Evolutionary conservation across 1,284 basidiomycete genomes (phyloP), one percentile per base, ranked within the genome.

Genomic region (Ustilago hordei): DNA sequence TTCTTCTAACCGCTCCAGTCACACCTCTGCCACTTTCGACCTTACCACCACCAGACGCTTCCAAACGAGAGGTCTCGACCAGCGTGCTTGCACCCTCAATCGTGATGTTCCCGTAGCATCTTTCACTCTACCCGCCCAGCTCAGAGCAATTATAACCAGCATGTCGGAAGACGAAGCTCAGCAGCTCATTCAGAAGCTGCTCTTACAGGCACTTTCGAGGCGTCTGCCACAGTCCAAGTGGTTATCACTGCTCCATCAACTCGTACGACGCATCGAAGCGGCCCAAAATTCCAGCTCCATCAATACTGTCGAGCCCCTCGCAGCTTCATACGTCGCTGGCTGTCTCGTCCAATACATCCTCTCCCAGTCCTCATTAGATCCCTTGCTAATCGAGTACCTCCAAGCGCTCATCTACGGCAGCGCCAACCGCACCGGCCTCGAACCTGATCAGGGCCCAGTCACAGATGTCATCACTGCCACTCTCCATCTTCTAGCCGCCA

Each of bases 391-490:
- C 47, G 75, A 74, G 19, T 78, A 78, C 31, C 59, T 78, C 5
- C 67, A 73, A 48, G 66, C 58, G 3, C 32, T 67, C 64, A 64
- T 78, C 32, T 78, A 78, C 23, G 75, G 75, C 55, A 64, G 60
- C 41, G 64, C 75, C 3, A 66, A 55, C 17, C 70, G 60, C 9
- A 66, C 66, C 7, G 75, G 70, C 12, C 32, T 73, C 64, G 28
- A 36, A 0, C 58, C 67, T 2, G 70, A 78, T 39, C 70, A 78
- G 48, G 70, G 70, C 5, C 70, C 75, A n/a, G 17, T 78, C 23
- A 74, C 67, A n/a, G 69, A 78, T 31, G 70, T 67, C 45, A 67
- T 78, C 67, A 69, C 67, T 6, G 62, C 65, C 52, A 74, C 75
- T 1, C 61, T 78, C 17, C 55, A 73, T 19, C 60, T 78, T 0